Conservation (phyloP, 2,329 filamentous ascomycete species). For the Cladosporium cucumerinum region DNA sequence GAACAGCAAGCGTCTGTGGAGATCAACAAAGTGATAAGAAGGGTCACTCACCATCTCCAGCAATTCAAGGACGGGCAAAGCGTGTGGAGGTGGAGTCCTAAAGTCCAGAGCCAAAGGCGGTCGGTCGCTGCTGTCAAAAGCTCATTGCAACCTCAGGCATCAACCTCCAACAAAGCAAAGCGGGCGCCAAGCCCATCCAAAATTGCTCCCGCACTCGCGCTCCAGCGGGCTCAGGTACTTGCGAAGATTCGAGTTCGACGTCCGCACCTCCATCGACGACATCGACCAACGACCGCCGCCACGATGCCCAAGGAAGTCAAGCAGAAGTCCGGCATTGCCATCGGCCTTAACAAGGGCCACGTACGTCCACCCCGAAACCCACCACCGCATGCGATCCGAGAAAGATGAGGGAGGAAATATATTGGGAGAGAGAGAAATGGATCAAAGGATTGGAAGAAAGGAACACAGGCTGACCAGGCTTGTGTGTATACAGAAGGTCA, state of each 20-base stretch:
- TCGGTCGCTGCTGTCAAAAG: not conserved
- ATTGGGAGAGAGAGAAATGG: not conserved
- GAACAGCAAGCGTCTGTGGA: not conserved
- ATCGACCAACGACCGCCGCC: constrained; percentile 29
- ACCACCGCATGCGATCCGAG: constrained; percentile 2
- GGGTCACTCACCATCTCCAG: not conserved
- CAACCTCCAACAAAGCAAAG: not conserved
- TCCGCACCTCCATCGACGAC: constrained; percentile 18
- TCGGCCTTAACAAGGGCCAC: constrained; percentile 64
- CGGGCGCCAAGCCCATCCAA: constrained; percentile 12
- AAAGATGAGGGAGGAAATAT: not conserved
- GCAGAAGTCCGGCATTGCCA: constrained; percentile 54
- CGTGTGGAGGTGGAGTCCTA: not conserved
- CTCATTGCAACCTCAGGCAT: not conserved
- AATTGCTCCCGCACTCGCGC: constrained; percentile 4
- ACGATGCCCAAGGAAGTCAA: constrained; percentile 54
- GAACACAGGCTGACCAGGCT: constrained; percentile 12
- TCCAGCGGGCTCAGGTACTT: not conserved
- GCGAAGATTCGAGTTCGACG: constrained; percentile 16
- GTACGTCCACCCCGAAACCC: constrained; percentile 50
- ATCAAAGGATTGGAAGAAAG: not conserved
- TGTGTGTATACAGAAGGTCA: constrained; percentile 44
- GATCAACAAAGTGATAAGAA: not conserved
- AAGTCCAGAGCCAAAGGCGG: not conserved
- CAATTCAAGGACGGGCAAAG: not conserved